Evolutionary conservation across 371 early-diverging fungal species (phyloP).

Genomic region (Mortierella sp.): DNA sequence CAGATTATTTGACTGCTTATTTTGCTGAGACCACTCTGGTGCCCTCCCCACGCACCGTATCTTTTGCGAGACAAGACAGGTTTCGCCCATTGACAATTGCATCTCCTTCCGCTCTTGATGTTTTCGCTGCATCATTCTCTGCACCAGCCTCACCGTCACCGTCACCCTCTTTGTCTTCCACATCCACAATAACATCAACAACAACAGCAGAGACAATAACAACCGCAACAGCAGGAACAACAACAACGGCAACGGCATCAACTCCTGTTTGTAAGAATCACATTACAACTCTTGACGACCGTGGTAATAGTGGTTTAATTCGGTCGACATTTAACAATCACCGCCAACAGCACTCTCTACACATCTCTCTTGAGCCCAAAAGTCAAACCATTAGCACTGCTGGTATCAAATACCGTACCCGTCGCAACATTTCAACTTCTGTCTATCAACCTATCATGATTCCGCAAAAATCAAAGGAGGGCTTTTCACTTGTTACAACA

Average conservation of each 20-base stretch:
- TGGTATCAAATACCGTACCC: constrained; percentile 20
- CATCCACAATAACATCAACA: background rate
- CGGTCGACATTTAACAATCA: constrained; percentile 1
- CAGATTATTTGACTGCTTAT: constrained; percentile 52
- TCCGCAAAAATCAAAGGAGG: constrained; percentile 41
- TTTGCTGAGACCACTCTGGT: constrained; percentile 34
- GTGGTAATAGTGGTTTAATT: background rate
- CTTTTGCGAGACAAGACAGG: constrained; percentile 29
- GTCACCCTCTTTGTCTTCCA: too few relatives aligned
- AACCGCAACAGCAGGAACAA: background rate
- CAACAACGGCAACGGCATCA: constrained; percentile 4
- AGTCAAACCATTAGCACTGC: constrained; percentile 6
- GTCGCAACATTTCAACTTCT: constrained; percentile 29
- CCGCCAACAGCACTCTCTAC: constrained; percentile 19
- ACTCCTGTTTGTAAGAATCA: background rate
- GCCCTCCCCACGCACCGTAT: background rate
- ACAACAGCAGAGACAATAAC: background rate
- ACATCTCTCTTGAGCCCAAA: constrained; percentile 6
- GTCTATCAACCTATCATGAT: constrained; percentile 47
- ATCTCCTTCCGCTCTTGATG: constrained; percentile 1
- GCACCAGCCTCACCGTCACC: background rate
- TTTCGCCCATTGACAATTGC: constrained; percentile 27
- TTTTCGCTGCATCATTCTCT: constrained; percentile 5
- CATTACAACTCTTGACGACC: background rate
- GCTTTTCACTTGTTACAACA: constrained; percentile 43